Evolutionary conservation across 2,329 filamentous ascomycete genomes (phyloP), one percentile per base, ranked within the genome.

Genomic region (Trichoderma harzianum): DNA sequence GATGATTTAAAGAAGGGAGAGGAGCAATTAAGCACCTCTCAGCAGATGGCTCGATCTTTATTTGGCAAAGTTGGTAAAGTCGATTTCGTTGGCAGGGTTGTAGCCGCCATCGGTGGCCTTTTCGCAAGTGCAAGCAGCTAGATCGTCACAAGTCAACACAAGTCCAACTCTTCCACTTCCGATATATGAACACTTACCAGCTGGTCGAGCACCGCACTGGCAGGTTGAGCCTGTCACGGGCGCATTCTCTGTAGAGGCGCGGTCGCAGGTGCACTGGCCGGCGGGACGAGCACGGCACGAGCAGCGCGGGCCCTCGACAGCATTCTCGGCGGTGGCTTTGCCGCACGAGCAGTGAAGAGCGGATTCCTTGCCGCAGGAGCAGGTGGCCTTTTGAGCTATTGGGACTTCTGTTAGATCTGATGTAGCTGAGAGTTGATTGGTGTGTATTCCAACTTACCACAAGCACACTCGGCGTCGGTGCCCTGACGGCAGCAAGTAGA

Each of bases 291-390:
- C 90, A 76, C 93, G 89, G 86, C 94, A 97, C 58, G 92, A 94
- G 87, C 94, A 97, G 76, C 93, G 87, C 51, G 93, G 87, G 7
- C 93, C 93, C 7, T 85, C 81, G 70, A 93, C 80, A 53, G 84
- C 83, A 86, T 98, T 98, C 86, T 98, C 95, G 18, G 85, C 83
- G 5, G 86, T 75, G 5, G 94, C 88, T 82, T 93, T 95, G 78
- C 89, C 89, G 85, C 95, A 98, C 74, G 86, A 92, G 89, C 95
- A 98, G 81, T 95, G 87, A 63, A 97, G 89, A 64, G 95, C 95
- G 5, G 90, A 89, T 80, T 96, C 88, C 86, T 97, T 90, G 79
- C 95, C 95, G 81, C 95, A 98, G 18, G 93, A 97, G 89, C 94
- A 97, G 73, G 86, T 91, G 10, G 90, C 90, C 82, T 91, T 86